These are phyloP conservation scores for Flaveria ramosissima DNA, from an alignment of 129 eudicot genomes.

Conservation along the genomic window DNA sequence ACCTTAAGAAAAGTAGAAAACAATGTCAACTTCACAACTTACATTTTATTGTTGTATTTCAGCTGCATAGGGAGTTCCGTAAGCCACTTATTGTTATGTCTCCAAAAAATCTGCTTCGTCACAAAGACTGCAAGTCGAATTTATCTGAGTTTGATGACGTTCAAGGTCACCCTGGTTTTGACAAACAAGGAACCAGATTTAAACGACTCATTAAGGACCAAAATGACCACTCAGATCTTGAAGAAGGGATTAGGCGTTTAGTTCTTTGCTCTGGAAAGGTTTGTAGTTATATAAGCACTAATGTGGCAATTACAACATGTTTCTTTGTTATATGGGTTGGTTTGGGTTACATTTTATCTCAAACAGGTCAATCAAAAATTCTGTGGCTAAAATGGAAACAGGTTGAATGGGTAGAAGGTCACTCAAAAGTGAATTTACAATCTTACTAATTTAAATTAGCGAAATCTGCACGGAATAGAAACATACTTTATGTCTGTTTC, in stretches of 20 bases:
- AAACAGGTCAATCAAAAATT: neutral
- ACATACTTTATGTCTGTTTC: neutral
- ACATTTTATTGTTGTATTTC: conserved; percentile 20
- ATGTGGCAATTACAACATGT: neutral
- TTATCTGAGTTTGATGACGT: conserved; percentile 97
- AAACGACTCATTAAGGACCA: conserved; percentile 97
- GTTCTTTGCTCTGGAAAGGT: conserved; percentile 99
- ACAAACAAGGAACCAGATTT: conserved; percentile 97
- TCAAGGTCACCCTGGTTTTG: conserved; percentile 96
- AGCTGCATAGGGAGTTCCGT: conserved; percentile 96
- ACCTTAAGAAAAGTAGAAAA: neutral
- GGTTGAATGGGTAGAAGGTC: neutral
- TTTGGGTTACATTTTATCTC: neutral
- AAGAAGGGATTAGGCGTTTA: conserved; percentile 92
- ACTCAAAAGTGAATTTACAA: neutral
- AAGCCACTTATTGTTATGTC: conserved; percentile 94
- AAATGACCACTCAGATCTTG: conserved; percentile 85
- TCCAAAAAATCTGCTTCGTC: conserved; percentile 96
- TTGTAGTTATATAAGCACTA: conserved; percentile 1
- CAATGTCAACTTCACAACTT: conserved; percentile 1
- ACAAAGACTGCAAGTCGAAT: conserved; percentile 94
- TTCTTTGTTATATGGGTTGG: neutral
- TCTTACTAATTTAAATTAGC: neutral
- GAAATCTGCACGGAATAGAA: neutral
- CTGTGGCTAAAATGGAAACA: neutral